These are phyloP conservation scores for Phalaenopsis equestris DNA, from an alignment of 106 monocot species.

Conservation along the genomic window DNA sequence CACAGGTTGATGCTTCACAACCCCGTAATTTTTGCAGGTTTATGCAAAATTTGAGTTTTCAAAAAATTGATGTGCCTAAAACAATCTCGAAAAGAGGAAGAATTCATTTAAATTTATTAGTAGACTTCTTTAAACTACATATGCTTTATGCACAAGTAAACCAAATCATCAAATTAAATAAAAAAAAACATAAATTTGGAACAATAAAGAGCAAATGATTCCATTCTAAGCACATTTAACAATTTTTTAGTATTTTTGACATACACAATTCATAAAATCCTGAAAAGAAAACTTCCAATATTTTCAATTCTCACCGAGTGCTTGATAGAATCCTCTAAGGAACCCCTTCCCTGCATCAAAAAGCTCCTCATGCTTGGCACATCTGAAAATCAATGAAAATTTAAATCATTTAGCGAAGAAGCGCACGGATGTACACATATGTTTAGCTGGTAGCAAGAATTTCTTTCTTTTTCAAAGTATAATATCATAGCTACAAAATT, in stretches of 20 bases:
- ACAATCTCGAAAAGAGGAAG: neutral
- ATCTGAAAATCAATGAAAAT: neutral
- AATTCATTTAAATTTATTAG: neutral
- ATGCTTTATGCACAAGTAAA: neutral
- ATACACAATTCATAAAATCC: neutral
- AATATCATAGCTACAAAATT: too few relatives aligned
- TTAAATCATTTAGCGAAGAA: neutral
- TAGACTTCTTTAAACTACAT: neutral
- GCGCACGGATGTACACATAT: neutral
- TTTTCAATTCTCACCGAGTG: neutral
- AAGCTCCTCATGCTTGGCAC: conserved; percentile 6
- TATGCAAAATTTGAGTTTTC: neutral
- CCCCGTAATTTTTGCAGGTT: neutral
- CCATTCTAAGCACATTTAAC: neutral
- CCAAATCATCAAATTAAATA: neutral
- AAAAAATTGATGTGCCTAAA: neutral
- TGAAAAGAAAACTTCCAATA: neutral
- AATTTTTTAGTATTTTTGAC: neutral
- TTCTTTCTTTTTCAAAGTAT: too few relatives aligned
- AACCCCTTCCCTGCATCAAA: neutral
- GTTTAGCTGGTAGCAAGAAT: too few relatives aligned
- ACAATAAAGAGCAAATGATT: neutral
- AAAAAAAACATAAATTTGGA: neutral
- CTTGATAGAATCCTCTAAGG: conserved; percentile 7
- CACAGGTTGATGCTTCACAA: neutral